A percentile compares a stretch with the other conserved stretches of the same genome.
These are phyloP conservation scores for Tetraselmis chui DNA, from an alignment of 139 green algal genomes.

Conservation along the genomic window DNA sequence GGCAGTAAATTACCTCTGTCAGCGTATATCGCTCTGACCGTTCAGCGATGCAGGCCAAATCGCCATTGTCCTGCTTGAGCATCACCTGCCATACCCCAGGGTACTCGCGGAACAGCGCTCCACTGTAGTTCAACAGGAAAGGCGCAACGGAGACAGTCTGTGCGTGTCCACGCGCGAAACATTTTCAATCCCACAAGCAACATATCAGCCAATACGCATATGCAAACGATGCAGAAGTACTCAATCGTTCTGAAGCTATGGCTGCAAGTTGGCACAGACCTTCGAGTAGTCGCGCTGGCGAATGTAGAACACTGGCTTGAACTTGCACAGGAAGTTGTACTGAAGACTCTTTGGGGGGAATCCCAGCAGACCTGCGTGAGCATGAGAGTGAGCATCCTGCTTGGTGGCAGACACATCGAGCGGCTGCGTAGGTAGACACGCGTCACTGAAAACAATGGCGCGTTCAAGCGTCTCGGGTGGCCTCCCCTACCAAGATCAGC, in stretches of 20 bases:
- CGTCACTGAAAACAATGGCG: too few species aligned
- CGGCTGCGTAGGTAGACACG: too few species aligned
- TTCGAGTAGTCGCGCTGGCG: slow-evolving; percentile 62
- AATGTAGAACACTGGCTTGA: slow-evolving; percentile 84
- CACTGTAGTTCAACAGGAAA: slow-evolving; percentile 88
- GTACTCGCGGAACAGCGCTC: slow-evolving; percentile 82
- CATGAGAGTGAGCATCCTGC: too few species aligned
- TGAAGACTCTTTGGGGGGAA: slow-evolving; percentile 81
- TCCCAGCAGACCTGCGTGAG: slow-evolving; percentile 61
- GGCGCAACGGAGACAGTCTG: slow-evolving; percentile 65
- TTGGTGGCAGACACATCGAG: too few species aligned
- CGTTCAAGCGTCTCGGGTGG: too few species aligned
- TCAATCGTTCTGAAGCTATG: too few species aligned
- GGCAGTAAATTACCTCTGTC: background rate
- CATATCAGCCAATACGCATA: too few species aligned
- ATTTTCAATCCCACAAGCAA: too few species aligned
- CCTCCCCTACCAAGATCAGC: slow-evolving; percentile 62
- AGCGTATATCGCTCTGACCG: background rate
- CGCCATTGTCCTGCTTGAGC: slow-evolving; percentile 74
- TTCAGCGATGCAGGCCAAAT: slow-evolving; percentile 80
- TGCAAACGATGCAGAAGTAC: too few species aligned
- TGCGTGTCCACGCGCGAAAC: background rate
- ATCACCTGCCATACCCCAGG: slow-evolving; percentile 90
- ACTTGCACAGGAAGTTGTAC: slow-evolving; percentile 66
- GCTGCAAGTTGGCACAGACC: slow-evolving; percentile 9